phyloP scores from a whole-genome alignment of 148 eudicot genomes.

The Salicornia ramosissima region DNA sequence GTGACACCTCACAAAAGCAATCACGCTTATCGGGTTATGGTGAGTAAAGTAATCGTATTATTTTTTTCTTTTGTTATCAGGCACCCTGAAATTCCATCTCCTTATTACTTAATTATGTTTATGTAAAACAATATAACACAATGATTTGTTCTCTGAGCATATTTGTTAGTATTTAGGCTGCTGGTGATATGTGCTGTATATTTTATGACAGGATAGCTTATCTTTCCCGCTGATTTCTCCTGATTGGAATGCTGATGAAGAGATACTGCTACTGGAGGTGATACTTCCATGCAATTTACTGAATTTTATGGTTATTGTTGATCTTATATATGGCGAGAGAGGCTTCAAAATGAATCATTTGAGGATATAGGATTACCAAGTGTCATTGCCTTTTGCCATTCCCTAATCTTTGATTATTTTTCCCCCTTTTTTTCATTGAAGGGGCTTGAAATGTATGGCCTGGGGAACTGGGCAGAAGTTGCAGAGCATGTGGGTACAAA shows the following conservation, averaged over 20 bases:
- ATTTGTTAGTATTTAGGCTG: neutral
- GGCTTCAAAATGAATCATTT: neutral
- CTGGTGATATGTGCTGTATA: neutral
- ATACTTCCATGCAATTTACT: conserved; percentile 5
- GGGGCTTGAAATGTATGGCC: conserved; percentile 89
- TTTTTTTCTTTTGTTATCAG: neutral
- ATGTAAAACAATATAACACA: neutral
- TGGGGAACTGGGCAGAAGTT: conserved; percentile 75
- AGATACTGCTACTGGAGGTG: conserved; percentile 68
- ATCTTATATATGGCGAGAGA: neutral
- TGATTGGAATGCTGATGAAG: conserved; percentile 81
- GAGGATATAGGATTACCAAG: neutral
- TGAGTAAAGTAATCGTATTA: conserved; percentile 37
- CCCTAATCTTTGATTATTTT: conserved; percentile 8
- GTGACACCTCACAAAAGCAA: conserved; percentile 63
- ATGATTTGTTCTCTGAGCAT: neutral
- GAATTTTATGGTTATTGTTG: neutral
- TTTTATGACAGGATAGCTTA: conserved; percentile 50
- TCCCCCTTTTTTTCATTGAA: conserved; percentile 18
- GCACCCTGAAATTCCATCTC: neutral
- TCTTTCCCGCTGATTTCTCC: conserved; percentile 62
- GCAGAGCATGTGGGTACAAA: conserved; percentile 80
- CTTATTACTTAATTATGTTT: neutral
- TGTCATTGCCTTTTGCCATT: neutral
- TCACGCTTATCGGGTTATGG: conserved; percentile 73